Base-by-base conservation (phyloP, 768 basidiomycete genomes). In the Lyophyllum atratum region DNA sequence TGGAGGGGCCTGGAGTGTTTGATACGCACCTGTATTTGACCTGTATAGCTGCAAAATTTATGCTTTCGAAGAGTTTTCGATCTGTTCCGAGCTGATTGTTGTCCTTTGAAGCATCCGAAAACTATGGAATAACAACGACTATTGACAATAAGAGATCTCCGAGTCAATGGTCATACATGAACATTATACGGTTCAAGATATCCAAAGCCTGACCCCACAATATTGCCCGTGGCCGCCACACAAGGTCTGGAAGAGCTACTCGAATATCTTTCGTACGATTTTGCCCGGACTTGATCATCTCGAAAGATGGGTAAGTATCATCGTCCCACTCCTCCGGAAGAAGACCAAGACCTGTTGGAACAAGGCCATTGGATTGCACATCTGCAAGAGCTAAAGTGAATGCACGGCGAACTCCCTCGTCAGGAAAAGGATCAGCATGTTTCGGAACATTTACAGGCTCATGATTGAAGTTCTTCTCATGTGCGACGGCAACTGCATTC, bases 311-410 rank as follows among this genome's bases (percentile, higher is more conserved):
- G 29, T 48, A 48, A 25, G 15, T 3, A 8, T 28, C 26, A 3
- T 48, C 47, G 19, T 48, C 47, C 47, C 47, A 48, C n/a, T 48
- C 47, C n/a, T 48, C 29, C 3, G 25, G 47, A 48, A 48, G 47
- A 5, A 48, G 28, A 31, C 47, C 47, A 48, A 28, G 29, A 7
- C 47, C 28, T 11, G 47, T 14, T 3, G 47, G 47, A 28, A 48
- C 14, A 24, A 48, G 11, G 14, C 47, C 47, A 8, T 5, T 4
- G 3, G 3, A 4, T 17, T n/a, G 7, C 5, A 48, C 15, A 6
- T n/a, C 3, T 7, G 21, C 8, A 26, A 48, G 47, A 26, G 28
- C 26, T 7, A 25, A 5, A 4, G 19, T 15, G 21, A 46, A 46
- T 7, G 24, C 24, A 17, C 14, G 11, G 5, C 24, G 9, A 12